Conservation (phyloP, 1,284 basidiomycete species). For the Salmacisia buchloeana region DNA sequence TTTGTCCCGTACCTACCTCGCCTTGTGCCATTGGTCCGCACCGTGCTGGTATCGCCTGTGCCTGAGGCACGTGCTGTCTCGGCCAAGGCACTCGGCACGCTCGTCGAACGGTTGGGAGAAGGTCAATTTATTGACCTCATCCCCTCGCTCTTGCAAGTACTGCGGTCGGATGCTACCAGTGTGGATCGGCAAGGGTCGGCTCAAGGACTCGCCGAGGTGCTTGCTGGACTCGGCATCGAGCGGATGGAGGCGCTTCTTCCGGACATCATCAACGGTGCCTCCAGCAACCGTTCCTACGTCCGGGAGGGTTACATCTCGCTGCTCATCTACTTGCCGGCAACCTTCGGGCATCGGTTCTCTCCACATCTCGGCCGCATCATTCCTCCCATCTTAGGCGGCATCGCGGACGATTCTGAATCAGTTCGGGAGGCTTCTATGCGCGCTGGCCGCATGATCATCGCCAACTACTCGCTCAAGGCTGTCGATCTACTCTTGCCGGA, state of each 20-base stretch:
- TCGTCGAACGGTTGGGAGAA: constrained; percentile 94
- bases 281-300: constrained; percentile 82
- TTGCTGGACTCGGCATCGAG: constrained; percentile 94
- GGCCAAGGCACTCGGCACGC: constrained; percentile 91
- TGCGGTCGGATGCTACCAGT: constrained; percentile 88
- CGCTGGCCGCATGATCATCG: constrained; percentile 97
- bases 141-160: constrained; percentile 76
- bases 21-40: constrained; percentile 83
- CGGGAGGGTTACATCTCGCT: constrained; percentile 98
- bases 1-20: constrained; percentile 89
- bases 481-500: constrained; percentile 92
- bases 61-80: constrained; percentile 95
- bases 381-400: constrained; percentile 80
- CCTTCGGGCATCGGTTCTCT: constrained; percentile 91
- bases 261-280: constrained; percentile 85
- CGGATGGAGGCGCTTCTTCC: constrained; percentile 89
- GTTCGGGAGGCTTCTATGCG: constrained; percentile 90
- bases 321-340: constrained; percentile 90
- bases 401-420: constrained; percentile 90
- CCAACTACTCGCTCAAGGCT: constrained; percentile 85
- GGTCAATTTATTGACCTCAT: constrained; percentile 92
- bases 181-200: constrained; percentile 97
- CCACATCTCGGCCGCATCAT: constrained; percentile 94
- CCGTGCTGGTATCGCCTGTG: constrained; percentile 81
- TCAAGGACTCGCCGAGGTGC: constrained; percentile 91